Conservation (phyloP, 805 yeast species). For the Wickerhamomyces chaumierensis region DNA sequence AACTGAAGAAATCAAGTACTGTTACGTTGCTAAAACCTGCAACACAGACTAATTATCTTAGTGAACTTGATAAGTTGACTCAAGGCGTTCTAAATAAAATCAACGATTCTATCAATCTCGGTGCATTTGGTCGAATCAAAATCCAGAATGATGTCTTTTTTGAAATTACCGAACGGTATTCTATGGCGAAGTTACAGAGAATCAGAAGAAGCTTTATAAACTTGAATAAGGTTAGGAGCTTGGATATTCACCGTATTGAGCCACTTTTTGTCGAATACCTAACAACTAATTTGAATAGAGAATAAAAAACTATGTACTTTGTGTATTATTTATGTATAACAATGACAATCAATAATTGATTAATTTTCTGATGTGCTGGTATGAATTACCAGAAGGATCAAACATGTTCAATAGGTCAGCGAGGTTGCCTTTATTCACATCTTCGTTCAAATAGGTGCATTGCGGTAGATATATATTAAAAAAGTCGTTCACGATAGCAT, state of each 20-base stretch:
- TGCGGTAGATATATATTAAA: not conserved
- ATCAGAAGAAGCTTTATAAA: slow-evolving; percentile 74
- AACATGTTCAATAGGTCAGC: not conserved
- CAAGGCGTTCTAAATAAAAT: slow-evolving; percentile 51
- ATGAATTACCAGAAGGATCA: not conserved
- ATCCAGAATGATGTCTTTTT: slow-evolving; percentile 34
- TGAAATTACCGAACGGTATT: slow-evolving; percentile 53
- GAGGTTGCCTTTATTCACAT: not conserved
- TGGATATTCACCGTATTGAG: slow-evolving; percentile 57
- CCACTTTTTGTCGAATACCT: slow-evolving; percentile 72
- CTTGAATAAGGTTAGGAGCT: slow-evolving; percentile 66
- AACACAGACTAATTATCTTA: slow-evolving; percentile 61
- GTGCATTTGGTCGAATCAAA: slow-evolving; percentile 23
- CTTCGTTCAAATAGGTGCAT: not conserved
- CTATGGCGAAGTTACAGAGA: slow-evolving; percentile 73
- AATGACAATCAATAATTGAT: too few relatives aligned
- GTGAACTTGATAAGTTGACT: slow-evolving; percentile 66
- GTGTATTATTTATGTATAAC: not conserved
- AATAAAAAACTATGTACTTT: slow-evolving; percentile 3
- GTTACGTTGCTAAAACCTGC: slow-evolving; percentile 82
- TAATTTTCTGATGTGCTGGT: not conserved
- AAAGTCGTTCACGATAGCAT: not conserved
- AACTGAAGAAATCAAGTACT: slow-evolving; percentile 66
- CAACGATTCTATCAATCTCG: slow-evolving; percentile 48
- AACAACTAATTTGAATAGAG: slow-evolving; percentile 35